These are phyloP conservation scores for Trichoderma orchidacearum DNA, from an alignment of 495 filamentous ascomycete species.

Conservation along the genomic window DNA sequence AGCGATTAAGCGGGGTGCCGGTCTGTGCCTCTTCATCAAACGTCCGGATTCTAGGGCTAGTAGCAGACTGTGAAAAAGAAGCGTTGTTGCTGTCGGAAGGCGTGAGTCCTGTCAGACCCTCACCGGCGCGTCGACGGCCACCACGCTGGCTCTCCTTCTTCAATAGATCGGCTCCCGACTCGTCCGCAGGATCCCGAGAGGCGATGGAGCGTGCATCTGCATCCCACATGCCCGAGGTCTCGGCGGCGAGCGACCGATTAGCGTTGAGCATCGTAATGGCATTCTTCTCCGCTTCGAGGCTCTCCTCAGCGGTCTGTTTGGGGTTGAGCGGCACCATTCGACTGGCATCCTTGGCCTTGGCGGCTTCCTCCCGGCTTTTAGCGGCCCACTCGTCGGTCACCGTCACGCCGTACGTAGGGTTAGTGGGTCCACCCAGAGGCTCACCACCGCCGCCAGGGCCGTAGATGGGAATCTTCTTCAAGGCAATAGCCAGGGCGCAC, in stretches of 20 bases:
- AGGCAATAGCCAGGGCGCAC: constrained; percentile 77
- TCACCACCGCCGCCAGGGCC: constrained; percentile 62
- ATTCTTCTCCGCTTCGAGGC: not conserved
- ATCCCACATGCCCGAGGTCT: constrained; percentile 2
- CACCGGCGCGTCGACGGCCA: constrained; percentile 2
- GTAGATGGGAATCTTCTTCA: constrained; percentile 79
- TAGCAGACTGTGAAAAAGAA: not conserved
- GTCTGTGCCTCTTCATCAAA: constrained; percentile 4
- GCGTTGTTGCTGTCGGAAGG: not conserved
- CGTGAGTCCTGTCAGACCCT: not conserved
- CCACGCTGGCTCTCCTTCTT: not conserved
- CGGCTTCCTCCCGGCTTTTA: constrained; percentile 42
- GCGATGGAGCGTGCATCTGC: not conserved
- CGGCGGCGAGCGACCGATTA: constrained; percentile 1
- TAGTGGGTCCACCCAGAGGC: constrained; percentile 48
- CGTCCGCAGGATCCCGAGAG: constrained; percentile 12
- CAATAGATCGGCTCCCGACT: constrained; percentile 9
- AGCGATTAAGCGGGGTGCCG: not conserved
- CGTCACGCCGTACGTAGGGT: constrained; percentile 62
- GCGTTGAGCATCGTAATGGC: not conserved
- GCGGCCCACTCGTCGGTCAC: constrained; percentile 51
- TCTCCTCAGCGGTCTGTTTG: not conserved
- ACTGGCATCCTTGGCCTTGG: constrained; percentile 45
- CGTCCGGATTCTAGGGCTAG: not conserved
- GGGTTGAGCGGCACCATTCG: constrained; percentile 38